Conservation (phyloP, 768 basidiomycete species). For the Trametes punicea region DNA sequence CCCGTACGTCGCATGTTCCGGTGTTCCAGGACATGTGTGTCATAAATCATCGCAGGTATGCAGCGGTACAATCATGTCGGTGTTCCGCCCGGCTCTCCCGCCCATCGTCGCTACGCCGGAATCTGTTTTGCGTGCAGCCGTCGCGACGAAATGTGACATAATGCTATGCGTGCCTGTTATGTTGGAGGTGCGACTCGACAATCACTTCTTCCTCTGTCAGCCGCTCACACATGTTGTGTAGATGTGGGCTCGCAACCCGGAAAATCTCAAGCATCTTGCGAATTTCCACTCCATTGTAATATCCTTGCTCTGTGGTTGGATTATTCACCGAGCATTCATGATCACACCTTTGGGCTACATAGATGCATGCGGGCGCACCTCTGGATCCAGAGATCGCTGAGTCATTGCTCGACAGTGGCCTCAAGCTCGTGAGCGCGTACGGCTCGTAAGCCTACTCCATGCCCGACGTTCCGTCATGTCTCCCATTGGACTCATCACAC, state of each 20-base stretch:
- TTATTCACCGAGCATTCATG: not conserved
- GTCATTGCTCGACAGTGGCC: constrained; percentile 33
- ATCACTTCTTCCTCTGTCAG: too few relatives aligned
- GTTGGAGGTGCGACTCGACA: constrained; percentile 32
- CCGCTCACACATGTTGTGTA: not conserved
- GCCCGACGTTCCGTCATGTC: not conserved
- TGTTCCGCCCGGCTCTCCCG: constrained; percentile 25
- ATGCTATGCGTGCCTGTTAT: constrained; percentile 26
- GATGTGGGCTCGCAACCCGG: constrained; percentile 23
- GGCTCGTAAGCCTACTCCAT: constrained; percentile 33
- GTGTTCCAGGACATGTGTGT: not conserved
- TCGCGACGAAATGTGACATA: constrained; percentile 11
- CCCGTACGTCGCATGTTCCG: not conserved
- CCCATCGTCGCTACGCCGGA: constrained; percentile 25
- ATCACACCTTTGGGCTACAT: too few relatives aligned
- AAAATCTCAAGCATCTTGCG: constrained; percentile 7
- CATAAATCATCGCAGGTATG: constrained; percentile 3
- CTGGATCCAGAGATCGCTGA: constrained; percentile 36
- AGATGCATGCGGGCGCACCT: constrained; percentile 41
- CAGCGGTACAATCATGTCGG: constrained; percentile 17
- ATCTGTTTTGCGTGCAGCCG: constrained; percentile 10
- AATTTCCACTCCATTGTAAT: constrained; percentile 15
- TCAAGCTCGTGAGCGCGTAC: constrained; percentile 33
- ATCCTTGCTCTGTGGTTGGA: not conserved
- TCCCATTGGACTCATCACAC: not conserved